Conservation (phyloP, 331 rosid species). For the Rhamnella rubrinervis region DNA sequence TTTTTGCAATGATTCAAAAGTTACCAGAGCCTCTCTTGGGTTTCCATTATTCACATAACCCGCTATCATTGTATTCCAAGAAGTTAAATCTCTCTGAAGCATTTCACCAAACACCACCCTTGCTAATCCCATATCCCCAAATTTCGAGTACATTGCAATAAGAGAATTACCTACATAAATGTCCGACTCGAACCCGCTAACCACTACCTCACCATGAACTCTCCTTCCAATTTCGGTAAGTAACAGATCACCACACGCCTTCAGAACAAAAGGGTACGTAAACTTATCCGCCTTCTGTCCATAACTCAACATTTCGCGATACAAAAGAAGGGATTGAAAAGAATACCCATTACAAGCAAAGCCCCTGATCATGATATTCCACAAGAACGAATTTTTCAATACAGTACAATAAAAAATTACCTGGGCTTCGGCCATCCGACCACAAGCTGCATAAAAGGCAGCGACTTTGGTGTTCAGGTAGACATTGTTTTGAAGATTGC, state of each 20-base stretch:
- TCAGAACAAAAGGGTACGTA: constrained; percentile 37
- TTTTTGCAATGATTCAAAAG: constrained; percentile 36
- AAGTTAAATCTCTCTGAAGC: constrained; percentile 47
- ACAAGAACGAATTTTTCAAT: constrained; percentile 39
- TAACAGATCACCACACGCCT: constrained; percentile 35
- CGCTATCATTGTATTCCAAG: constrained; percentile 50
- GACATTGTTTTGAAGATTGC: constrained; percentile 44
- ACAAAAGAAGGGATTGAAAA: constrained; percentile 34
- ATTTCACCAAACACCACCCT: constrained; percentile 57
- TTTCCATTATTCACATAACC: constrained; percentile 47
- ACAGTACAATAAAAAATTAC: constrained; percentile 18
- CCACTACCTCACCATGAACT: constrained; percentile 35
- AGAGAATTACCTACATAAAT: constrained; percentile 53
- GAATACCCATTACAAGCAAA: constrained; percentile 40
- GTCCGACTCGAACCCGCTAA: constrained; percentile 42
- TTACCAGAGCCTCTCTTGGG: constrained; percentile 28
- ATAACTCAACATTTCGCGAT: constrained; percentile 42
- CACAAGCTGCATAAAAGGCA: constrained; percentile 54
- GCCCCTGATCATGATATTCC: constrained; percentile 62
- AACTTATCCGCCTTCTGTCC: constrained; percentile 31
- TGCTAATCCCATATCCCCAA: constrained; percentile 40
- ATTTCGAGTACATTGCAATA: constrained; percentile 39
- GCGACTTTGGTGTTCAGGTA: constrained; percentile 53
- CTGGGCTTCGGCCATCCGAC: constrained; percentile 43
- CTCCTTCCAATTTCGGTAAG: constrained; percentile 24